Conservation (phyloP, 108 stramenopile species). For the Nitzschia putrida region DNA sequence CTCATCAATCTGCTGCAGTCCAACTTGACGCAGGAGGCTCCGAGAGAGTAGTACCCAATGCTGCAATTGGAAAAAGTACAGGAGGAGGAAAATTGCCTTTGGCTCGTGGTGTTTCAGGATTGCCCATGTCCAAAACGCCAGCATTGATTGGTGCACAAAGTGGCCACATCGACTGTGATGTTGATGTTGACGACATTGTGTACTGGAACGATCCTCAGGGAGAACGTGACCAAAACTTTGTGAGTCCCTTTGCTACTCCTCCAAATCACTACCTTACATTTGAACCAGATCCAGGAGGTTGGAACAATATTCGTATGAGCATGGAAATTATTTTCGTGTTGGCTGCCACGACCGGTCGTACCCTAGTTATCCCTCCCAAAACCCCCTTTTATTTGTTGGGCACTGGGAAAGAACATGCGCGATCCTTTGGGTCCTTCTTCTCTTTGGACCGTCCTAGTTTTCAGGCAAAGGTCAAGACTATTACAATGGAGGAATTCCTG, state of each 20-base stretch:
- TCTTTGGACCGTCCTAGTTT: constrained; percentile 37
- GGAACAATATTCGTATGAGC: constrained; percentile 70
- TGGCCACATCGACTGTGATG: constrained; percentile 68
- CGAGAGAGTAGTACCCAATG: neutral
- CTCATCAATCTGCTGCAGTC: constrained; percentile 10
- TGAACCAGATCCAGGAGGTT: constrained; percentile 77
- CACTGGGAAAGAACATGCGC: constrained; percentile 36
- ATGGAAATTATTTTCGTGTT: constrained; percentile 79
- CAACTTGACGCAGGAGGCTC: neutral
- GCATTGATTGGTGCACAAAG: constrained; percentile 73
- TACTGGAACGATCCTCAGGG: constrained; percentile 86
- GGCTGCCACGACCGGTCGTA: constrained; percentile 80
- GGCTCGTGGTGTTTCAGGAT: constrained; percentile 69
- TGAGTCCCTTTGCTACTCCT: constrained; percentile 52
- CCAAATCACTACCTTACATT: constrained; percentile 51
- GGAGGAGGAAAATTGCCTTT: constrained; percentile 7
- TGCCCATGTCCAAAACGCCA: constrained; percentile 76
- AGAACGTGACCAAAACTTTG: constrained; percentile 47
- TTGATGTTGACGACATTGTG: constrained; percentile 65
- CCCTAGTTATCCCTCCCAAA: constrained; percentile 86
- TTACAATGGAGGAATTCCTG: constrained; percentile 62
- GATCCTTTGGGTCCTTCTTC: constrained; percentile 53
- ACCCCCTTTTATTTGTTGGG: constrained; percentile 75
- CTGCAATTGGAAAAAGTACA: too few relatives aligned
- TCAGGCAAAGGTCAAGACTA: constrained; percentile 45